Percentiles rank a stretch among this genome's conserved stretches.
phyloP scores from a whole-genome alignment of 1,139 yeast genomes.

The Geotrichum klebahnii region DNA sequence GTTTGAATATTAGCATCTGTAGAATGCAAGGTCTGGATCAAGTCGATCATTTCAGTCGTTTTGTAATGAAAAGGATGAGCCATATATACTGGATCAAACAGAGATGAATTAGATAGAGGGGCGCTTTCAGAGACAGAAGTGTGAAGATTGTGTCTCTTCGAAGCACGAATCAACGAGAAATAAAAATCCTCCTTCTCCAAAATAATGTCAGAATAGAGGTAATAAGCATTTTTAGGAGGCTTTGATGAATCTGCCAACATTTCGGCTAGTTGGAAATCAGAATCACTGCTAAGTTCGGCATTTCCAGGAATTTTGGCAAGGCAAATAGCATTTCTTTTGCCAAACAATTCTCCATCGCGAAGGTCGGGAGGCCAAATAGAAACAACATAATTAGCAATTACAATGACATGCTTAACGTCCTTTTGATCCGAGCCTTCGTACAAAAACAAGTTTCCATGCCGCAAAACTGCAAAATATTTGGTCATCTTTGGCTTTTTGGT shows the following conservation, averaged over 20 bases:
- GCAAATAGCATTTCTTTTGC: slow-evolving; percentile 75
- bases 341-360: slow-evolving; percentile 71
- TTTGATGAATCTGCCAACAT: slow-evolving; percentile 27
- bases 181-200: slow-evolving; percentile 90
- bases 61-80: slow-evolving; percentile 73
- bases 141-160: slow-evolving; percentile 42
- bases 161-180: slow-evolving; percentile 72
- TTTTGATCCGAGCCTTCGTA: slow-evolving; percentile 64
- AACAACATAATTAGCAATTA: slow-evolving; percentile 64
- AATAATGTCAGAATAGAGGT: slow-evolving; percentile 70
- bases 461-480: slow-evolving; percentile 40
- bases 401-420: slow-evolving; percentile 75
- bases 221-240: slow-evolving; percentile 60
- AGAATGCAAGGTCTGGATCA: slow-evolving; percentile 73
- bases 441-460: slow-evolving; percentile 81
- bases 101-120: slow-evolving; percentile 22
- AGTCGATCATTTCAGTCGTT: slow-evolving; percentile 64
- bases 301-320: slow-evolving; percentile 37
- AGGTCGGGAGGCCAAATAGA: slow-evolving; percentile 81
- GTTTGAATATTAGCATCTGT: slow-evolving; percentile 79
- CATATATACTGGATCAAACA: slow-evolving; percentile 46
- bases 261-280: slow-evolving; percentile 19
- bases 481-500: slow-evolving; percentile 30
- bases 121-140: slow-evolving; percentile 12
- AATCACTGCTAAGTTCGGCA: slow-evolving; percentile 11